Conservation (phyloP, 73 alveolate species). For the Tetrahymena thermophila region DNA sequence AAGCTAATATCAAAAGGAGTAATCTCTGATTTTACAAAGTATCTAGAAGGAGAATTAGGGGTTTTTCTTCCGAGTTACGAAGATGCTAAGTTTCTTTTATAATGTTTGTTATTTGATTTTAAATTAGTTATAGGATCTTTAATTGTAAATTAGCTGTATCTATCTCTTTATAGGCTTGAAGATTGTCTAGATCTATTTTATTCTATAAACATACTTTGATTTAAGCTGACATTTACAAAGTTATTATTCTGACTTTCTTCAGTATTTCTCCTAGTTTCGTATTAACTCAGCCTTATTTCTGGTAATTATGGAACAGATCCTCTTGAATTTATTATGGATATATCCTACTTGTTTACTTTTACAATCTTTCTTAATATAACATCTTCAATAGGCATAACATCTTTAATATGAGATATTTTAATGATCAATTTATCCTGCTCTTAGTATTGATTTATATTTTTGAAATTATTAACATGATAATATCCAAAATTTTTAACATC, state of each 20-base stretch:
- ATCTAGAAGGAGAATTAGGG: neutral
- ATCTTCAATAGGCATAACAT: neutral
- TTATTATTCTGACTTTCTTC: neutral
- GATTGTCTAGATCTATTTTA: neutral
- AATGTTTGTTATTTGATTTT: neutral
- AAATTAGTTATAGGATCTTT: neutral
- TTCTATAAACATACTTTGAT: neutral
- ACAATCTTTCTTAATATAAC: neutral
- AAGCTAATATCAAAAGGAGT: neutral
- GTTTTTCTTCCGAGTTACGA: neutral
- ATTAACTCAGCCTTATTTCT: neutral
- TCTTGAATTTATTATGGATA: neutral
- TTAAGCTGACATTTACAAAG: neutral
- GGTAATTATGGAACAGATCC: neutral
- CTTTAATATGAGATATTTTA: neutral
- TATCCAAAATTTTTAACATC: neutral
- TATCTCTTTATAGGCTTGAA: neutral
- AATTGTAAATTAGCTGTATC: neutral
- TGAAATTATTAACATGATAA: neutral
- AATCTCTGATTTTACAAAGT: neutral
- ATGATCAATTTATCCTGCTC: neutral
- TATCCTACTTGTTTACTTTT: neutral
- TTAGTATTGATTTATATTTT: neutral
- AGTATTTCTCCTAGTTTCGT: neutral
- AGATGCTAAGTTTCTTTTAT: neutral